These are phyloP conservation scores for Lipomyces sp. DNA, from an alignment of 805 yeast species.

Conservation along the genomic window DNA sequence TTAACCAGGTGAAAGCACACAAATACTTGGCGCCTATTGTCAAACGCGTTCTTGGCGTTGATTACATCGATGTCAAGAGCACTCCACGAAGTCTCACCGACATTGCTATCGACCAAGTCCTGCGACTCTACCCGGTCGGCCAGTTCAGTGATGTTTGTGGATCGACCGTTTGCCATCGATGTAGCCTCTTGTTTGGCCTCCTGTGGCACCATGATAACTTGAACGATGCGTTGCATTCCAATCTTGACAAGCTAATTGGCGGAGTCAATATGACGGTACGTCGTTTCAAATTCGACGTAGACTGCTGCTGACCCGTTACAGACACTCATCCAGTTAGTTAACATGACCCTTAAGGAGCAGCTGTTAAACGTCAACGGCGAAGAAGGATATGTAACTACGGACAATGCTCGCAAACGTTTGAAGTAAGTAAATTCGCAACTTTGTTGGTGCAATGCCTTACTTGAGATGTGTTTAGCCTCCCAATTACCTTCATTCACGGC, in stretches of 20 bases:
- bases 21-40: neutral
- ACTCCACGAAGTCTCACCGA: neutral
- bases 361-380: neutral
- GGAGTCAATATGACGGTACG: neutral
- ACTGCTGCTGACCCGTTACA: neutral
- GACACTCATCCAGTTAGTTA: too few species aligned
- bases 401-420: neutral
- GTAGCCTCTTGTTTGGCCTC: neutral
- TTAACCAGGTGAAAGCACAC: neutral
- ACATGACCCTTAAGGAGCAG: neutral
- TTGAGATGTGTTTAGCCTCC: neutral
- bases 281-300: neutral
- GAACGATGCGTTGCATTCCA: constrained; percentile 1
- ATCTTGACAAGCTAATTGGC: neutral
- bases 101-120: neutral
- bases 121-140: neutral
- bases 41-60: neutral
- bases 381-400: neutral
- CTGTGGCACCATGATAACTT: constrained; percentile 3
- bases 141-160: neutral
- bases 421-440: neutral
- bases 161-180: neutral
- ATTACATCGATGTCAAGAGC: neutral
- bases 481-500: neutral
- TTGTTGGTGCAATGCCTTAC: neutral